Conservation (phyloP, 176 grass and related monocot species). For the Musa beccarii region DNA sequence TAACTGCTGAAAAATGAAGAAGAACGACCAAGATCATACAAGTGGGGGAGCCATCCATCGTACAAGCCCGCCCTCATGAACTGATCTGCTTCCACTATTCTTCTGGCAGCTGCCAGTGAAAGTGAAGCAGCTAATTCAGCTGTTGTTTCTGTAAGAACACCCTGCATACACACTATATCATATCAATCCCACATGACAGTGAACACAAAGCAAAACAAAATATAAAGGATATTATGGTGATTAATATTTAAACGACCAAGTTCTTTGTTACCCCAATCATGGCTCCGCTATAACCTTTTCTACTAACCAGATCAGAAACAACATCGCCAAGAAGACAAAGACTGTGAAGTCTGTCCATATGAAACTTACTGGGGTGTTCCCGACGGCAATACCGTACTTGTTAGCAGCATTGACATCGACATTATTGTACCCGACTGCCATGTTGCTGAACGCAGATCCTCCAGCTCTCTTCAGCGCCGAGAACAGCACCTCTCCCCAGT, state of each 20-base stretch:
- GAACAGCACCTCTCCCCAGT: conserved; percentile 89
- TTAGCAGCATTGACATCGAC: conserved; percentile 65
- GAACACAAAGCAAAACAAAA: too few species aligned
- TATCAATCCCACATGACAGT: too few species aligned
- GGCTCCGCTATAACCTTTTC: background rate
- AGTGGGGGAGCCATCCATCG: conserved; percentile 84
- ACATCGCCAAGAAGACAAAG: too few species aligned
- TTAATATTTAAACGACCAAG: too few species aligned
- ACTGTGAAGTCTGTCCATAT: background rate
- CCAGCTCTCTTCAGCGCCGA: conserved; percentile 83
- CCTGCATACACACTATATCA: conserved; percentile 24
- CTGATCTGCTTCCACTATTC: conserved; percentile 72
- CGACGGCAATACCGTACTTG: conserved; percentile 64
- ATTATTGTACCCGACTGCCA: conserved; percentile 97
- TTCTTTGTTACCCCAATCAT: too few species aligned
- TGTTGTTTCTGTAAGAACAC: conserved; percentile 89
- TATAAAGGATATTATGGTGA: too few species aligned
- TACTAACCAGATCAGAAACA: background rate
- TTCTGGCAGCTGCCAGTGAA: conserved; percentile 51
- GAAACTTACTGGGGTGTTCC: conserved; percentile 68
- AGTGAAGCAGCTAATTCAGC: conserved; percentile 78
- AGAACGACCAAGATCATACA: conserved; percentile 36
- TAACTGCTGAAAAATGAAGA: background rate
- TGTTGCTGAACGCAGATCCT: conserved; percentile 89
- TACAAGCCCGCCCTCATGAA: conserved; percentile 89